These are phyloP conservation scores for Aaosphaeria pasadenensis DNA, from an alignment of 2,329 filamentous ascomycete species.

Conservation along the genomic window DNA sequence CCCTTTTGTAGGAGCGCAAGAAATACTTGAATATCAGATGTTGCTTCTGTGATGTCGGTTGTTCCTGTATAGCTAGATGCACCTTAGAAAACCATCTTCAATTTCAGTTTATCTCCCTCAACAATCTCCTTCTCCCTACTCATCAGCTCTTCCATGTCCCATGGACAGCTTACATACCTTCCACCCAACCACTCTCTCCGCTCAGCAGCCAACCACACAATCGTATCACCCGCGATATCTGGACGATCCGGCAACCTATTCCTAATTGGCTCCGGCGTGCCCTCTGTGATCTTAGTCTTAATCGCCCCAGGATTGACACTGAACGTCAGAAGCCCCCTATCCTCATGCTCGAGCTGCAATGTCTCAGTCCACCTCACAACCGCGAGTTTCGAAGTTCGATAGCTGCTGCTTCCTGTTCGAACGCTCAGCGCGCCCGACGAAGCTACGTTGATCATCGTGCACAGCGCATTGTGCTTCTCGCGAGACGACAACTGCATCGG, in stretches of 20 bases:
- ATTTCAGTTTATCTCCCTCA: constrained; percentile 18
- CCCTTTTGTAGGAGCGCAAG: too few relatives aligned
- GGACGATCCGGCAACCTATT: constrained; percentile 5
- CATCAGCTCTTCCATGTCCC: constrained; percentile 23
- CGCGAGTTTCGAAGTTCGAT: constrained; percentile 50
- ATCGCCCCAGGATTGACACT: constrained; percentile 18
- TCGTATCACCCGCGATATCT: constrained; percentile 9
- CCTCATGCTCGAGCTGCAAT: constrained; percentile 38
- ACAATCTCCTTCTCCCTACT: constrained; percentile 19
- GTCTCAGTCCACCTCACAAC: constrained; percentile 49
- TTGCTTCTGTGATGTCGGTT: too few relatives aligned
- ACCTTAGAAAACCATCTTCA: constrained; percentile 9
- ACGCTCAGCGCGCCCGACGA: constrained; percentile 40
- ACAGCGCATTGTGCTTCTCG: constrained; percentile 14
- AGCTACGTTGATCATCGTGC: constrained; percentile 45
- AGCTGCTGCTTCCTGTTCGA: constrained; percentile 16
- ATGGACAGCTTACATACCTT: constrained; percentile 18
- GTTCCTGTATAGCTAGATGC: too few relatives aligned
- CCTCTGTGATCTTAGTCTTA: constrained; percentile 10
- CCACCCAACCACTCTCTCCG: constrained; percentile 18
- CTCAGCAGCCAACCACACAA: constrained; percentile 21
- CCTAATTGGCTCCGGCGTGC: constrained; percentile 1
- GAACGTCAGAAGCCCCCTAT: constrained; percentile 10
- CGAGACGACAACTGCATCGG: constrained; percentile 30
- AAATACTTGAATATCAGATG: too few relatives aligned